phyloP scores from a whole-genome alignment of 2,329 filamentous ascomycete species.

The Aureobasidium namibiae region DNA sequence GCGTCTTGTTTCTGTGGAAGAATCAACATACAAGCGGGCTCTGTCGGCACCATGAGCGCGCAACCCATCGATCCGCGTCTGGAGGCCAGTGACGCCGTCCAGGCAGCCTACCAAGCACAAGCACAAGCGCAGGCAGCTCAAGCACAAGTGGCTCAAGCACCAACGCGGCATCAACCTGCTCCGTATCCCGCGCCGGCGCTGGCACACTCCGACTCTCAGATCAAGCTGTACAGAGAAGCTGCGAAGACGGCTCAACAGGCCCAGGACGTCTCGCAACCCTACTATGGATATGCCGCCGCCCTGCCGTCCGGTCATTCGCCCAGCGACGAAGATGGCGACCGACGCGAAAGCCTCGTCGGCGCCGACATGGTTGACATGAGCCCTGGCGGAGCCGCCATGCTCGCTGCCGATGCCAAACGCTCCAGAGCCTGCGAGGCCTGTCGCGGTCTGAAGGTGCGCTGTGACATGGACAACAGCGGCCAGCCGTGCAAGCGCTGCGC shows the following conservation, averaged over 20 bases:
- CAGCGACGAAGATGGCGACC: constrained; percentile 9
- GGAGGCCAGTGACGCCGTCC: constrained; percentile 9
- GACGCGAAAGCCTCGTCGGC: constrained; percentile 1
- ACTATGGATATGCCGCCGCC: constrained; percentile 8
- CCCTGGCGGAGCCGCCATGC: neutral
- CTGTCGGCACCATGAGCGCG: constrained; percentile 3
- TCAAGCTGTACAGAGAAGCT: constrained; percentile 11
- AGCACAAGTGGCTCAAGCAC: constrained; percentile 8
- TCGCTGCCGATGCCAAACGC: constrained; percentile 27
- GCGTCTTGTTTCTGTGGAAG: neutral
- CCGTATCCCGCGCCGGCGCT: constrained; percentile 12
- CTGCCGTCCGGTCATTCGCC: neutral
- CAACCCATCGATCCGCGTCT: constrained; percentile 10
- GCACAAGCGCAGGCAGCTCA: constrained; percentile 6
- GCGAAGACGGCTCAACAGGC: constrained; percentile 2
- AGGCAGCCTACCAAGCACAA: constrained; percentile 7
- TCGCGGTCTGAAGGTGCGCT: constrained; percentile 57
- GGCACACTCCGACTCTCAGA: constrained; percentile 9
- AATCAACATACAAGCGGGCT: neutral
- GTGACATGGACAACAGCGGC: constrained; percentile 65
- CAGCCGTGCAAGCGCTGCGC: constrained; percentile 58
- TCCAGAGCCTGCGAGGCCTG: constrained; percentile 41
- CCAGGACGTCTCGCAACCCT: constrained; percentile 4
- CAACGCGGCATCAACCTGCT: constrained; percentile 12
- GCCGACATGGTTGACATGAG: constrained; percentile 9